Evolutionary conservation across 73 alveolate genomes (phyloP).

Genomic region (Effrenium voratum): DNA sequence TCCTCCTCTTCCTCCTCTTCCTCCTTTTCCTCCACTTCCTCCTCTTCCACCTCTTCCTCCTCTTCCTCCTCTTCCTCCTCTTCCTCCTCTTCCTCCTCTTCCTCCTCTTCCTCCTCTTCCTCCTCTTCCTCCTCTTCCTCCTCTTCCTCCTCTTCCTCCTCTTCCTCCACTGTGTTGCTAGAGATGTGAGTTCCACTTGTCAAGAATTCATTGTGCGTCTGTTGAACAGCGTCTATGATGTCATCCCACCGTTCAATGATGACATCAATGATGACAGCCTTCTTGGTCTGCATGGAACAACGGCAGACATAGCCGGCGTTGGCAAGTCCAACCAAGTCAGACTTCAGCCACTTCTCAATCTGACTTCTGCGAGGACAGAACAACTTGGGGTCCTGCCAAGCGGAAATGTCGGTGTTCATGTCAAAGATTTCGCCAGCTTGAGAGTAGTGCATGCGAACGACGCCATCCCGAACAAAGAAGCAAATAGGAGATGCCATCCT

Average conservation of each 20-base stretch:
- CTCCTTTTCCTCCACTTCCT: background rate
- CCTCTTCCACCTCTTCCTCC: background rate
- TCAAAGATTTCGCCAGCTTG: conserved; percentile 4
- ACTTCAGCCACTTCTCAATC: background rate
- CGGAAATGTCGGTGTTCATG: background rate
- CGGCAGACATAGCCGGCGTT: conserved; percentile 13
- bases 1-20: background rate
- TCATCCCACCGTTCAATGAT: background rate
- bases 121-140: background rate
- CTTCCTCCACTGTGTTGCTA: background rate
- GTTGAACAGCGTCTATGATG: background rate
- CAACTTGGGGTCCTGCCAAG: background rate
- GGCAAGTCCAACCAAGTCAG: background rate
- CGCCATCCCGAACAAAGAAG: background rate
- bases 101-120: background rate
- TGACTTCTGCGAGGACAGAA: background rate
- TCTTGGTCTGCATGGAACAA: background rate
- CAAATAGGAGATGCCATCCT: background rate
- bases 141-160: background rate
- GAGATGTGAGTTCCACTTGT: background rate
- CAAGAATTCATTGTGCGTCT: background rate
- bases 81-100: background rate
- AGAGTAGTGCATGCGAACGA: background rate
- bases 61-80: background rate
- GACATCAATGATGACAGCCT: background rate